Conservation (phyloP, 164 flowering plant genomes). For the Litsea cubeba region DNA sequence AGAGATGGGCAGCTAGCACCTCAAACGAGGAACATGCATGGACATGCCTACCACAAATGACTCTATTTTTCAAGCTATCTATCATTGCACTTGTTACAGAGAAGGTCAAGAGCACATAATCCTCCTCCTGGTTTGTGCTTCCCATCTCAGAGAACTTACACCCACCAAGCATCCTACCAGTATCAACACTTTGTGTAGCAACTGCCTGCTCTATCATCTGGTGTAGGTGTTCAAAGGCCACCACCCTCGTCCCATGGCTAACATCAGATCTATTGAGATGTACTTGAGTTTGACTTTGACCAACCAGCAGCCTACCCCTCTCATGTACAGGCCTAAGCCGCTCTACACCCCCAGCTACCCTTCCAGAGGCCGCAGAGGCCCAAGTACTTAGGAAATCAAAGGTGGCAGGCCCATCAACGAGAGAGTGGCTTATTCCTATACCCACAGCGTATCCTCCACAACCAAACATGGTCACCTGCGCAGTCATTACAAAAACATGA, state of each 20-base stretch:
- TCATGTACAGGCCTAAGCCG: slow-evolving; percentile 32
- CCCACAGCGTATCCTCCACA: slow-evolving; percentile 53
- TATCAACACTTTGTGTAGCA: not conserved
- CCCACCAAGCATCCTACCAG: slow-evolving; percentile 2
- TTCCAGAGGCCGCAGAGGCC: slow-evolving; percentile 27
- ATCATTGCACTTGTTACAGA: slow-evolving; percentile 24
- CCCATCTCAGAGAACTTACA: slow-evolving; percentile 10
- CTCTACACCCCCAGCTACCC: slow-evolving; percentile 9
- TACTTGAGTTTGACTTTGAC: not conserved
- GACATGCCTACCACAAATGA: not conserved
- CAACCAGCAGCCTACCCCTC: slow-evolving; percentile 21
- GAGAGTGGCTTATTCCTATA: slow-evolving; percentile 39
- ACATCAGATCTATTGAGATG: not conserved
- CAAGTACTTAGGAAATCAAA: slow-evolving; percentile 35
- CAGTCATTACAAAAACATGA: not conserved
- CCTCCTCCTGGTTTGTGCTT: slow-evolving; percentile 4
- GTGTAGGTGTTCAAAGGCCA: slow-evolving; percentile 37
- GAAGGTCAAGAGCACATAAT: slow-evolving; percentile 27
- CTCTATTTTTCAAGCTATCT: slow-evolving; percentile 31
- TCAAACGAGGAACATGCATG: slow-evolving; percentile 33
- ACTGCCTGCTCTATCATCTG: slow-evolving; percentile 26
- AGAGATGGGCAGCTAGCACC: slow-evolving; percentile 39
- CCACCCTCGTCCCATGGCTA: slow-evolving; percentile 14
- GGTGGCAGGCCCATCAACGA: slow-evolving; percentile 42
- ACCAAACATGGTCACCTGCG: slow-evolving; percentile 33